phyloP scores from a whole-genome alignment of 23 red algal genomes.

The Gracilariopsis chorda region DNA sequence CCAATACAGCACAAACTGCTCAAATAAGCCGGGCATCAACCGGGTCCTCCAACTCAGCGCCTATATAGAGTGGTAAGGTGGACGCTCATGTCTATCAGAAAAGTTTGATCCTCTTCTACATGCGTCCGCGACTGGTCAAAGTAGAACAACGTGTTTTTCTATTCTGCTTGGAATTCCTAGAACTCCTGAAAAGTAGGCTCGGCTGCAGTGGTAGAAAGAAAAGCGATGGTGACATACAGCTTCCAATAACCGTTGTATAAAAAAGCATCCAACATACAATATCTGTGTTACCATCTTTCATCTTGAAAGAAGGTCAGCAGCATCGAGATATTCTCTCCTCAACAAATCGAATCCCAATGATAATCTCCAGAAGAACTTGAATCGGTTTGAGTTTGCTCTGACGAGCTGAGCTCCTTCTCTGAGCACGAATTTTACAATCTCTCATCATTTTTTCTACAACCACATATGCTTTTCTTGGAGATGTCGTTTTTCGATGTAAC shows the following conservation, averaged over 20 bases:
- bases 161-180: slow-evolving; percentile 13
- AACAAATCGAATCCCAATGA: slow-evolving; percentile 24
- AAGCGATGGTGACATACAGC: slow-evolving; percentile 62
- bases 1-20: slow-evolving; percentile 9
- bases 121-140: slow-evolving; percentile 69
- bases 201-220: slow-evolving; percentile 28
- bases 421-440: slow-evolving; percentile 3
- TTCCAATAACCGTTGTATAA: slow-evolving; percentile 53
- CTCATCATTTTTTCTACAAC: slow-evolving; percentile 32
- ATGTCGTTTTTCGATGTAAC: not conserved
- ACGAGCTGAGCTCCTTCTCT: not conserved
- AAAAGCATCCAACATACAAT: not conserved
- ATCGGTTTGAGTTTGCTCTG: not conserved
- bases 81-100: slow-evolving; percentile 13
- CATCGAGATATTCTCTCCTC: slow-evolving; percentile 18
- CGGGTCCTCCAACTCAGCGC: not conserved
- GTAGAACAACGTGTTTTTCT: slow-evolving; percentile 14
- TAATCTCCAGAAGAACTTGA: not conserved
- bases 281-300: not conserved
- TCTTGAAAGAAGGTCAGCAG: slow-evolving; percentile 5
- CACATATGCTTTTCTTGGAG: not conserved
- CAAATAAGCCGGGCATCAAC: slow-evolving; percentile 11
- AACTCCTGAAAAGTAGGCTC: slow-evolving; percentile 43
- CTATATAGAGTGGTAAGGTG: not conserved
- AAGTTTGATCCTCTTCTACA: slow-evolving; percentile 30